Percentiles rank a stretch among this genome's conserved stretches.
phyloP scores from a whole-genome alignment of 1,139 yeast genomes.

The Yamadazyma membranifaciens region DNA sequence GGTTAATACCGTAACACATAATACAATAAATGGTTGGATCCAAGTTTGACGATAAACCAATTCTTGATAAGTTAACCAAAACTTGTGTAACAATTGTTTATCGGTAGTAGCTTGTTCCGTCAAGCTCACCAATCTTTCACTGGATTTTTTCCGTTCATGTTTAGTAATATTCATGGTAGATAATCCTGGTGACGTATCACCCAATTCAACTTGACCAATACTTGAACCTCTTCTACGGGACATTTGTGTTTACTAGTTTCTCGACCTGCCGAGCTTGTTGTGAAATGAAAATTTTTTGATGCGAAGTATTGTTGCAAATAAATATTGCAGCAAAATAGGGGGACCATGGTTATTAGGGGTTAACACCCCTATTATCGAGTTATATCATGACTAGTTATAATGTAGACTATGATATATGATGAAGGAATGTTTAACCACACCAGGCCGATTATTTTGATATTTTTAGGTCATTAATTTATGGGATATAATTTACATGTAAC shows the following conservation, averaged over 20 bases:
- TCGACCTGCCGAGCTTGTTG: not conserved
- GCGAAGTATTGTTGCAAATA: not conserved
- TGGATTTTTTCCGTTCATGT: constrained; percentile 31
- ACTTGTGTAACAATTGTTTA: constrained; percentile 45
- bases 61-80: constrained; percentile 58
- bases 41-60: constrained; percentile 72
- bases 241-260: not conserved
- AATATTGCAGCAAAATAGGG: not conserved
- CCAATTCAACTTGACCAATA: constrained; percentile 56
- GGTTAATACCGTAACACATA: constrained; percentile 34
- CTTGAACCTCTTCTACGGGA: constrained; percentile 50
- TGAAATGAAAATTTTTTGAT: not conserved
- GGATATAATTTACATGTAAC: too few relatives aligned
- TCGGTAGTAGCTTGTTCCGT: constrained; percentile 31
- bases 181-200: constrained; percentile 55
- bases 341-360: too few relatives aligned
- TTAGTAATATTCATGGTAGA: constrained; percentile 45
- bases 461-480: too few relatives aligned
- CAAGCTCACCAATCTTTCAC: constrained; percentile 33
- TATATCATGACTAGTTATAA: too few relatives aligned
- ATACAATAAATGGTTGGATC: constrained; percentile 63
- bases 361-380: too few relatives aligned
- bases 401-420: too few relatives aligned
- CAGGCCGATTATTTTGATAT: too few relatives aligned
- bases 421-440: too few relatives aligned